phyloP scores from a whole-genome alignment of 1,284 basidiomycete genomes.

The Pholiota adiposa region DNA sequence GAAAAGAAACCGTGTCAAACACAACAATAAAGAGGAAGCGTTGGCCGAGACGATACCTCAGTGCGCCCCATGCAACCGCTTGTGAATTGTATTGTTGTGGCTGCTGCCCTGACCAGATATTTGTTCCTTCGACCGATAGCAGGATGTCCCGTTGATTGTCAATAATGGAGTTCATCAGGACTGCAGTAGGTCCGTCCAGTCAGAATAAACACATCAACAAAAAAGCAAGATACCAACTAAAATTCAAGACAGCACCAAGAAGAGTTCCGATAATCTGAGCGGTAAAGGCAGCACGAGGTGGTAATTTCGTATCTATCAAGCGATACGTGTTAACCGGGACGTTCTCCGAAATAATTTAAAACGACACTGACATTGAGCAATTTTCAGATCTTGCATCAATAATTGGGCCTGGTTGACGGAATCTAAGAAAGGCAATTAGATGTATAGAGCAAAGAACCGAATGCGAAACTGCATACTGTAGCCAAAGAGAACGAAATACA shows the following conservation, averaged over 20 bases:
- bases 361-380: conserved; percentile 53
- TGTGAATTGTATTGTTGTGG: conserved; percentile 64
- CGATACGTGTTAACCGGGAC: conserved; percentile 17
- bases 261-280: conserved; percentile 60
- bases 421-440: conserved; percentile 31
- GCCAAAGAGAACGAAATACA: conserved; percentile 61
- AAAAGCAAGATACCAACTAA: conserved; percentile 31
- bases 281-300: conserved; percentile 65
- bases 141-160: conserved; percentile 56
- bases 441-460: not conserved
- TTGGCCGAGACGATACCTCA: conserved; percentile 38
- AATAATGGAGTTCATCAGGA: conserved; percentile 65
- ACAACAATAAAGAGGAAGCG: not conserved
- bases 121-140: conserved; percentile 55
- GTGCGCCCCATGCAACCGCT: conserved; percentile 69
- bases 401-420: conserved; percentile 46
- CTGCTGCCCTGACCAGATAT: conserved; percentile 66
- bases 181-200: conserved; percentile 16
- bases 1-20: not conserved
- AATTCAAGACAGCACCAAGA: conserved; percentile 56
- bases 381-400: conserved; percentile 59
- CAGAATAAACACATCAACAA: not conserved
- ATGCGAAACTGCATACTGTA: conserved; percentile 38
- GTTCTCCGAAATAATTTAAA: not conserved
- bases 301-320: conserved; percentile 60